These are phyloP conservation scores for Exophiala dermatitidis DNA, from an alignment of 2,329 filamentous ascomycete genomes.

Conservation along the genomic window DNA sequence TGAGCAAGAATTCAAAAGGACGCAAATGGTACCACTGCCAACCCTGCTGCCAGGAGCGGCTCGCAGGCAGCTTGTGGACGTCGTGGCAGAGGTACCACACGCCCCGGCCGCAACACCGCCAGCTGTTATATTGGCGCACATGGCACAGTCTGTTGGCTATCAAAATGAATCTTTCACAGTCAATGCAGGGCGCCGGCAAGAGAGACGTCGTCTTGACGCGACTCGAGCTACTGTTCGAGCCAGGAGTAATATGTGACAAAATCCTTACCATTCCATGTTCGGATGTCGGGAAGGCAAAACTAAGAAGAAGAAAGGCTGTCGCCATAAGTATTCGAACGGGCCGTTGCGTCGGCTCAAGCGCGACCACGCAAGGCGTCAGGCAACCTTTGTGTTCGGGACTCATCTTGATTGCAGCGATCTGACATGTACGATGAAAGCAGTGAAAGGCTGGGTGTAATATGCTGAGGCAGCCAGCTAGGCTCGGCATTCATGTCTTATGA, in stretches of 20 bases:
- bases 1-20: conserved; percentile 38
- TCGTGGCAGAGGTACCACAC: conserved; percentile 8
- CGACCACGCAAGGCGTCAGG: not conserved
- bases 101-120: conserved; percentile 19
- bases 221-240: conserved; percentile 21
- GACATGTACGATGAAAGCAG: not conserved
- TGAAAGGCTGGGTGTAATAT: not conserved
- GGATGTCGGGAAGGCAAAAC: not conserved
- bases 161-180: conserved; percentile 22
- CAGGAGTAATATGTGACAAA: conserved; percentile 16
- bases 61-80: conserved; percentile 8
- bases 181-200: conserved; percentile 22
- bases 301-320: no score
- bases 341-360: not conserved
- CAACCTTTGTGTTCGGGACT: not conserved
- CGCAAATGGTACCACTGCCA: conserved; percentile 37
- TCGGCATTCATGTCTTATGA: not conserved
- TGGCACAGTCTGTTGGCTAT: conserved; percentile 17
- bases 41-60: conserved; percentile 15
- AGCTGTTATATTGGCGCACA: conserved; percentile 13
- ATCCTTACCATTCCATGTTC: not conserved
- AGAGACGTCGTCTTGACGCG: conserved; percentile 25
- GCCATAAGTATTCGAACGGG: not conserved
- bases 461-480: not conserved
- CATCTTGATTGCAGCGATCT: not conserved